Percentiles rank a stretch among this genome's conserved stretches.
phyloP scores from a whole-genome alignment of 345 rosid genomes.

The Triadica sebifera region DNA sequence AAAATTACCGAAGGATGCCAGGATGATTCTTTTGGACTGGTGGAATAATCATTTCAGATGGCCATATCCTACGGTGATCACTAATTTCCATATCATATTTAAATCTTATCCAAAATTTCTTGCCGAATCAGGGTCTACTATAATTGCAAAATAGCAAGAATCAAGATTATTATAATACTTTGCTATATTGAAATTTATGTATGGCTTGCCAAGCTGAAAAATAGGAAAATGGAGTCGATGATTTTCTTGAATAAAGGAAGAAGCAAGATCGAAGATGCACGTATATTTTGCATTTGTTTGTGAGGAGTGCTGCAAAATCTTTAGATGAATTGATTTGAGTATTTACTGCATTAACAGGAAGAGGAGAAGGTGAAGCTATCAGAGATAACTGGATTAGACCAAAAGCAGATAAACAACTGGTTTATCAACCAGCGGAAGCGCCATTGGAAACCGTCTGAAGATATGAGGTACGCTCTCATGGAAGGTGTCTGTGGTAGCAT shows the following conservation, averaged over 20 bases:
- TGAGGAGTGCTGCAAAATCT: too few species aligned
- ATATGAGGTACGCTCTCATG: conserved; percentile 43
- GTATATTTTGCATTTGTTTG: too few species aligned
- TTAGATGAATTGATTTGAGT: too few species aligned
- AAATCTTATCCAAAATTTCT: background rate
- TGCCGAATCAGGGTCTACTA: too few species aligned
- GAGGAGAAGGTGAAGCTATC: conserved; percentile 53
- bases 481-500: conserved; percentile 28
- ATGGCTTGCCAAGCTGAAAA: too few species aligned
- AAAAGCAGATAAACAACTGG: conserved; percentile 31
- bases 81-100: too few species aligned
- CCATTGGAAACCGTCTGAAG: conserved; percentile 30
- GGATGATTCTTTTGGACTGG: conserved; percentile 49
- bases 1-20: conserved; percentile 61
- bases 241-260: too few species aligned
- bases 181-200: too few species aligned
- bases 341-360: conserved; percentile 38
- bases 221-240: too few species aligned
- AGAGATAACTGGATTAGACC: conserved; percentile 28
- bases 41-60: conserved; percentile 57
- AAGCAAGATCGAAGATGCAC: too few species aligned
- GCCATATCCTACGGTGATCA: conserved; percentile 72
- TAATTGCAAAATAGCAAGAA: too few species aligned
- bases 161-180: too few species aligned
- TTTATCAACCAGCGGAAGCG: conserved; percentile 32